A percentile compares a stretch with the other conserved stretches of the same genome.
phyloP scores from a whole-genome alignment of 495 filamentous ascomycete species.

The Letharia lupina region DNA sequence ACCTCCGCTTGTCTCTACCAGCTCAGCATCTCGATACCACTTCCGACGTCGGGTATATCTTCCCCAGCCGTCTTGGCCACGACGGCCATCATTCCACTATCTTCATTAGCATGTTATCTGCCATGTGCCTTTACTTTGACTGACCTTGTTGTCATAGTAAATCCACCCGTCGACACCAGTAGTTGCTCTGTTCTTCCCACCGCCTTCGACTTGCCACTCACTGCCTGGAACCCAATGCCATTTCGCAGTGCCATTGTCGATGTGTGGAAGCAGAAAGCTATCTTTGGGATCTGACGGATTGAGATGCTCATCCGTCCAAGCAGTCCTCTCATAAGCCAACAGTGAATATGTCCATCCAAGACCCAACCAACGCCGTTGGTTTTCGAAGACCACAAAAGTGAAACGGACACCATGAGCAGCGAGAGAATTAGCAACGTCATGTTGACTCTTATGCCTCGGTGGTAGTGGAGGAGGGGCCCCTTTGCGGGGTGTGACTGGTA shows the following conservation, averaged over 20 bases:
- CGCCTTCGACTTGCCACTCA: constrained; percentile 83
- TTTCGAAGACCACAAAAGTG: constrained; percentile 93
- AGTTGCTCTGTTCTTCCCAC: constrained; percentile 42
- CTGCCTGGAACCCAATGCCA: constrained; percentile 86
- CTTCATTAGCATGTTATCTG: constrained; percentile 8
- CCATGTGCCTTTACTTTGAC: constrained; percentile 13
- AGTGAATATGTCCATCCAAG: constrained; percentile 90
- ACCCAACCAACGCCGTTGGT: constrained; percentile 91
- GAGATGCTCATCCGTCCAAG: constrained; percentile 95
- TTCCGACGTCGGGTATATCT: constrained; percentile 89
- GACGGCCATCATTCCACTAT: constrained; percentile 86
- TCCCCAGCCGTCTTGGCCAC: constrained; percentile 88
- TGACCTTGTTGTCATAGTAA: constrained; percentile 95
- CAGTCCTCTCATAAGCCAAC: constrained; percentile 75
- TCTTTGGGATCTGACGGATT: constrained; percentile 70
- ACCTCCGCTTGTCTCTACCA: constrained; percentile 60
- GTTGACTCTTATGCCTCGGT: constrained; percentile 32
- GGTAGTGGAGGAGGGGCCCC: constrained; percentile 27
- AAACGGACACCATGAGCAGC: constrained; percentile 69
- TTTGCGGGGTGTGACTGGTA: constrained; percentile 26
- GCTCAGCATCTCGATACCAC: constrained; percentile 93
- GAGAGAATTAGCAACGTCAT: constrained; percentile 39
- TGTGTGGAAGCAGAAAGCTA: constrained; percentile 78
- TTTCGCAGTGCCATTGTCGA: constrained; percentile 66
- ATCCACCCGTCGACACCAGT: constrained; percentile 75